phyloP scores from a whole-genome alignment of 495 filamentous ascomycete genomes.

The Niebla homalea region DNA sequence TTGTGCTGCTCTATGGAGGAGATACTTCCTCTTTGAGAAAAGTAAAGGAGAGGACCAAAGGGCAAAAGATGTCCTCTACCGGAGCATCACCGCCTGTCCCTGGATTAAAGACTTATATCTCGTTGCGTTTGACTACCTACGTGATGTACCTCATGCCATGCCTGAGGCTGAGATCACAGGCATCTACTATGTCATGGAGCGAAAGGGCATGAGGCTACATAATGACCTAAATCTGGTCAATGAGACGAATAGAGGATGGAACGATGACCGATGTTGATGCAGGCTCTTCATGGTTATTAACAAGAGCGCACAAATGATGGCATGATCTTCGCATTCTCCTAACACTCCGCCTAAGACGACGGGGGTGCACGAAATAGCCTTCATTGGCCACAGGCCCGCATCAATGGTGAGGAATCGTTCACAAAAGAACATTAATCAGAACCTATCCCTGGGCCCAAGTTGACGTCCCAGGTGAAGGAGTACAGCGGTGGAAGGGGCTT shows the following conservation, averaged over 20 bases:
- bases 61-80: conserved; percentile 36
- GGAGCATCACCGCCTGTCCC: conserved; percentile 48
- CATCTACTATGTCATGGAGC: conserved; percentile 36
- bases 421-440: too few relatives aligned
- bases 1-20: conserved; percentile 48
- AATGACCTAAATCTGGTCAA: conserved; percentile 15
- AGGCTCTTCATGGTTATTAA: too few relatives aligned
- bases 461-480: too few relatives aligned
- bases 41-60: conserved; percentile 23
- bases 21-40: conserved; percentile 48
- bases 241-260: neutral
- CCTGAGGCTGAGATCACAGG: conserved; percentile 28
- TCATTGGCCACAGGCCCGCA: too few relatives aligned
- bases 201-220: conserved; percentile 40
- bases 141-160: conserved; percentile 21
- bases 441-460: too few relatives aligned
- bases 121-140: conserved; percentile 45
- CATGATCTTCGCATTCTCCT: too few relatives aligned
- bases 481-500: too few relatives aligned
- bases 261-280: too few relatives aligned
- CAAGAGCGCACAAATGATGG: too few relatives aligned
- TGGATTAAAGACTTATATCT: conserved; percentile 63
- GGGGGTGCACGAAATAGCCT: too few relatives aligned
- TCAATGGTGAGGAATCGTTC: too few relatives aligned
- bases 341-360: too few relatives aligned